Evolutionary conservation across 2,329 filamentous ascomycete species (phyloP).

Genomic region (Hysterium pulicare): DNA sequence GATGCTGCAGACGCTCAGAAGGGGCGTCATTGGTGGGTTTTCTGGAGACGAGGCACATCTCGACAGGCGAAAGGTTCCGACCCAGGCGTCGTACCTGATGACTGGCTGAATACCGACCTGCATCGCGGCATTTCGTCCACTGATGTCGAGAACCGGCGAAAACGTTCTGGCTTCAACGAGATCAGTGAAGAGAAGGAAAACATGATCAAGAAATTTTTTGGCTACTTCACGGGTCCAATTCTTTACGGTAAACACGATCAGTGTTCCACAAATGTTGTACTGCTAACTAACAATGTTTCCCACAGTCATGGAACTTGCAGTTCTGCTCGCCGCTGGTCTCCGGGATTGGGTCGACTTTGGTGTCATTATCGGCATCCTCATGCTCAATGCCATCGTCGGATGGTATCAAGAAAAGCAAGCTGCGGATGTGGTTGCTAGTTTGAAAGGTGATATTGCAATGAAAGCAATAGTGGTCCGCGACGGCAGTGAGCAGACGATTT

Average conservation of each 20-base stretch:
- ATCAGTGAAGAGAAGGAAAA: conserved; percentile 72
- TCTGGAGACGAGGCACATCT: conserved; percentile 47
- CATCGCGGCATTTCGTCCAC: conserved; percentile 56
- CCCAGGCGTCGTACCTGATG: conserved; percentile 53
- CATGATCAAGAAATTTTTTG: conserved; percentile 69
- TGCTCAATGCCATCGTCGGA: conserved; percentile 72
- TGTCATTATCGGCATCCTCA: conserved; percentile 72
- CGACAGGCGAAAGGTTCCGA: conserved; percentile 31
- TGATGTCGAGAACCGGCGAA: conserved; percentile 64
- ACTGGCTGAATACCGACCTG: conserved; percentile 64
- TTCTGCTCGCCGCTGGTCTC: conserved; percentile 69
- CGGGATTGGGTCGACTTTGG: conserved; percentile 74
- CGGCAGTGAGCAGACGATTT: conserved; percentile 65
- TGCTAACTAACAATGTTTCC: no score
- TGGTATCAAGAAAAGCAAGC: conserved; percentile 82
- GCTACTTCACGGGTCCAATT: conserved; percentile 73
- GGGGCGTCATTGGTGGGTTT: conserved; percentile 56
- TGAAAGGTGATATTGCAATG: conserved; percentile 79
- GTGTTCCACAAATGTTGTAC: no score
- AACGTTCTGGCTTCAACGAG: conserved; percentile 68
- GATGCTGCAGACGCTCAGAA: conserved; percentile 45
- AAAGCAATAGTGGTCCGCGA: conserved; percentile 66
- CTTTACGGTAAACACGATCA: conserved; percentile 62
- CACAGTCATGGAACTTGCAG: conserved; percentile 72
- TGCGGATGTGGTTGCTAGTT: conserved; percentile 68